A percentile compares a stretch with the other conserved stretches of the same genome.
Evolutionary conservation across 2,329 filamentous ascomycete genomes (phyloP).

Genomic region (Fusarium nodosum): DNA sequence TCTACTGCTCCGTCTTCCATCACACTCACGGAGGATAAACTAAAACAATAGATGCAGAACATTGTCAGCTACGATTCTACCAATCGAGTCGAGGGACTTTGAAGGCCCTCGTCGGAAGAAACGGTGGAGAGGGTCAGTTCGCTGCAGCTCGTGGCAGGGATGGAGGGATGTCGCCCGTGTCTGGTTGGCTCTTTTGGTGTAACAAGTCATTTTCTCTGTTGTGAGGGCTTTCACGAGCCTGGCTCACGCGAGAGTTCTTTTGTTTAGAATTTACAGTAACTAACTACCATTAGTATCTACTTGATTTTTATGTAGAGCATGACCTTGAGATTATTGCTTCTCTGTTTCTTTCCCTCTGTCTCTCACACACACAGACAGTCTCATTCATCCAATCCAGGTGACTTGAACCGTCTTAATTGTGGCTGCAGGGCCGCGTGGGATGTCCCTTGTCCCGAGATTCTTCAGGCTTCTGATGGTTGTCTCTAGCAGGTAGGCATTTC

Average conservation of each 20-base stretch:
- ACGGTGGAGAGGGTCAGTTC: slow-evolving; percentile 18
- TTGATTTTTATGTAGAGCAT: not conserved
- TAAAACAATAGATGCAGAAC: slow-evolving; percentile 29
- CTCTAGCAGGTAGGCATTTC: slow-evolving; percentile 8
- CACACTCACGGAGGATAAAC: slow-evolving; percentile 11
- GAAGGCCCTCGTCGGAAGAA: slow-evolving; percentile 10
- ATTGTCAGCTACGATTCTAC: slow-evolving; percentile 38
- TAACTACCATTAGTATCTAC: not conserved
- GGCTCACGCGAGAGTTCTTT: slow-evolving; percentile 25
- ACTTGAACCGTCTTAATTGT: slow-evolving; percentile 3
- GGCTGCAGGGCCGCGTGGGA: slow-evolving; percentile 23
- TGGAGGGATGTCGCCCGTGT: slow-evolving; percentile 3
- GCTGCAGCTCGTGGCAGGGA: slow-evolving; percentile 16
- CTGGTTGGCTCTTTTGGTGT: slow-evolving; percentile 26
- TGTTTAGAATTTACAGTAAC: not conserved
- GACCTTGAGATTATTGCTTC: not conserved
- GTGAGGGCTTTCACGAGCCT: slow-evolving; percentile 24
- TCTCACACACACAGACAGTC: not conserved
- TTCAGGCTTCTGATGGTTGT: slow-evolving; percentile 5
- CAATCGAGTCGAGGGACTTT: slow-evolving; percentile 16
- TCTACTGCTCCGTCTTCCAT: slow-evolving; percentile 11
- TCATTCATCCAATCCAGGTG: slow-evolving; percentile 7
- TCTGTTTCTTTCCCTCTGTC: not conserved
- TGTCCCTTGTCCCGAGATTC: slow-evolving; percentile 28
- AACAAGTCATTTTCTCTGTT: slow-evolving; percentile 4